Evolutionary conservation across 176 grass and related monocot species (phyloP).

Genomic region (Triticum turgidum): DNA sequence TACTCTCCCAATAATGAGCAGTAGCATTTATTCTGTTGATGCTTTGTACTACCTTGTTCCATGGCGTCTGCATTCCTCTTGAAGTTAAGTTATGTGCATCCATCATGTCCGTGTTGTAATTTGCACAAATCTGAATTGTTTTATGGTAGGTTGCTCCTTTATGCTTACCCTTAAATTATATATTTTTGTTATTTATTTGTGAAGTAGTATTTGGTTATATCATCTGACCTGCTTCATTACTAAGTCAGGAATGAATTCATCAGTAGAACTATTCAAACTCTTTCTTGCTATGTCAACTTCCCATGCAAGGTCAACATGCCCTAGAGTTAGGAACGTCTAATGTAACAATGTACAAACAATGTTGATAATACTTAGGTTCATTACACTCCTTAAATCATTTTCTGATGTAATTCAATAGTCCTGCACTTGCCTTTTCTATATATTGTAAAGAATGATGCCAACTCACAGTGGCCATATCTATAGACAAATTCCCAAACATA

Average conservation of each 20-base stretch:
- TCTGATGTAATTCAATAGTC: not conserved
- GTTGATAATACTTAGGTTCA: not conserved
- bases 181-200: not conserved
- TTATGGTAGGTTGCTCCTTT: not conserved
- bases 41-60: not conserved
- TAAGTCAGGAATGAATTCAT: not conserved
- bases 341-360: not conserved
- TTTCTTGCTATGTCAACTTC: not conserved
- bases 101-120: not conserved
- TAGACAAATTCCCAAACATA: not conserved
- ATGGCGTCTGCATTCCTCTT: not conserved
- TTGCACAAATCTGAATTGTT: not conserved
- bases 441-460: constrained; percentile 23
- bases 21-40: not conserved
- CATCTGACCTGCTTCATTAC: not conserved
- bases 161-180: not conserved
- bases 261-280: not conserved
- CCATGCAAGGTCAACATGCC: not conserved
- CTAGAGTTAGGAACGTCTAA: not conserved
- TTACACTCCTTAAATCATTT: constrained; percentile 13
- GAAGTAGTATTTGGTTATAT: no score
- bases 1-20: constrained; percentile 1
- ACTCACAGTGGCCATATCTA: constrained; percentile 17
- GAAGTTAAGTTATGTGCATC: not conserved
- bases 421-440: not conserved